phyloP scores from a whole-genome alignment of 2,329 filamentous ascomycete genomes.

The Phialophora expanda region DNA sequence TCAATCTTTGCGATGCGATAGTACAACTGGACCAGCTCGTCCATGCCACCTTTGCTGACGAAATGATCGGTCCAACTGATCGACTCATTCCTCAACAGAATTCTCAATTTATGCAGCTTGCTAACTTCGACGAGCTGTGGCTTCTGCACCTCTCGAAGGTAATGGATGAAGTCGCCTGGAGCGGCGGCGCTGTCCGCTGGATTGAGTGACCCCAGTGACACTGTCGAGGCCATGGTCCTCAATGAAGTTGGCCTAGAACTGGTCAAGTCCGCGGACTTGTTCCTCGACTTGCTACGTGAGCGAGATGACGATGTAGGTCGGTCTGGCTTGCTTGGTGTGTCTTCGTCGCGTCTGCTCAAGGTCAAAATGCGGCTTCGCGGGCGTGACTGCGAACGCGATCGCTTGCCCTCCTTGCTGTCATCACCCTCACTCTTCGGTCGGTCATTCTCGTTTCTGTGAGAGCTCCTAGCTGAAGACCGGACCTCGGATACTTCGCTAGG shows the following conservation, averaged over 20 bases:
- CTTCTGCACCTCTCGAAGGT: slow-evolving; percentile 79
- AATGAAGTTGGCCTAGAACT: slow-evolving; percentile 62
- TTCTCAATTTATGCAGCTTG: slow-evolving; percentile 87
- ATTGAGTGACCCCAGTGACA: slow-evolving; percentile 59
- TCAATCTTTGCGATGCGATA: slow-evolving; percentile 94
- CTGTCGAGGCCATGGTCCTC: slow-evolving; percentile 59
- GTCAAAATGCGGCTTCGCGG: slow-evolving; percentile 79
- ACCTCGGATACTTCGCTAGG: slow-evolving; percentile 48
- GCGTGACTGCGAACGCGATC: slow-evolving; percentile 52
- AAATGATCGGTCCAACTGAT: slow-evolving; percentile 95
- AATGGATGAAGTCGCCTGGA: slow-evolving; percentile 83
- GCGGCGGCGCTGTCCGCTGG: slow-evolving; percentile 73
- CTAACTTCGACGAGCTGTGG: slow-evolving; percentile 89
- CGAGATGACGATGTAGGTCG: slow-evolving; percentile 60
- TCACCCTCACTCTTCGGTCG: slow-evolving; percentile 49
- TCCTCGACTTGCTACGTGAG: slow-evolving; percentile 53
- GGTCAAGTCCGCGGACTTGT: slow-evolving; percentile 73
- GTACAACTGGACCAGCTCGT: slow-evolving; percentile 82
- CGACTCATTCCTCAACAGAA: slow-evolving; percentile 90
- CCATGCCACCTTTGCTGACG: slow-evolving; percentile 87
- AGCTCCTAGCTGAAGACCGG: slow-evolving; percentile 39
- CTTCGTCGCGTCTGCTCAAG: slow-evolving; percentile 68
- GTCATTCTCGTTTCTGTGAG: slow-evolving; percentile 50
- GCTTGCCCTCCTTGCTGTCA: slow-evolving; percentile 51
- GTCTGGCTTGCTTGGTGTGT: slow-evolving; percentile 75